These are phyloP conservation scores for Neurospora sublineolata DNA, from an alignment of 495 filamentous ascomycete genomes.

Conservation along the genomic window DNA sequence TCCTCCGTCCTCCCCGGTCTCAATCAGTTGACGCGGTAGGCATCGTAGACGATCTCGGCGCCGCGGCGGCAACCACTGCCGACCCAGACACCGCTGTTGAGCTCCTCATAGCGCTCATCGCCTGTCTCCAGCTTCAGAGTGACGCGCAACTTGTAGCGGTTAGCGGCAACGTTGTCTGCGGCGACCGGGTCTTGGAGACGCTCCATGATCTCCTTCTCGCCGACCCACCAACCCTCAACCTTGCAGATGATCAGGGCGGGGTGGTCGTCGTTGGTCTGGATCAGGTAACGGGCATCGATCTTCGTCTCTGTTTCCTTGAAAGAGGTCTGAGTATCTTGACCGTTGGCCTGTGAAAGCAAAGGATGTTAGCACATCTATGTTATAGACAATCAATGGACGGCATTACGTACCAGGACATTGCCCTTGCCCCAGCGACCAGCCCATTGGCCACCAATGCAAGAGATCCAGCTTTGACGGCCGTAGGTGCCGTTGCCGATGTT, in stretches of 20 bases:
- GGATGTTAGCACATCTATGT: not conserved
- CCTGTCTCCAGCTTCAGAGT: conserved; percentile 21
- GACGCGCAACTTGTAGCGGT: conserved; percentile 18
- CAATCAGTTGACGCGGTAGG: conserved; percentile 17
- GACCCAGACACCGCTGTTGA: conserved; percentile 17
- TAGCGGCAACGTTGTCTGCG: conserved; percentile 18
- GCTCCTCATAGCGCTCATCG: conserved; percentile 15
- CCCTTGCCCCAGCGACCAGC: conserved; percentile 22
- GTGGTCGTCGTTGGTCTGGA: conserved; percentile 21
- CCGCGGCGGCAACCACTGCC: conserved; percentile 19
- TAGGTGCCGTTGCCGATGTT: conserved; percentile 9
- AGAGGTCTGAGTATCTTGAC: conserved; percentile 19
- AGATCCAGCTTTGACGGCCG: conserved; percentile 16
- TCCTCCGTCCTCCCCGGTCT: not conserved
- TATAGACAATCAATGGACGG: not conserved
- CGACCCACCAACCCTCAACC: conserved; percentile 20
- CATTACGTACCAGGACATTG: conserved; percentile 10
- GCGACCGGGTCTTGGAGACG: conserved; percentile 18
- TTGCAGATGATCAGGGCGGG: conserved; percentile 20
- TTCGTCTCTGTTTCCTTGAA: conserved; percentile 15
- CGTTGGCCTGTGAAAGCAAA: conserved; percentile 7
- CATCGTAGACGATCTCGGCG: conserved; percentile 25
- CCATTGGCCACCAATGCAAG: conserved; percentile 20
- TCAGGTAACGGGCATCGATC: conserved; percentile 17
- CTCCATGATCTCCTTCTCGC: conserved; percentile 21